These are phyloP conservation scores for Opeltia flavorubescens DNA, from an alignment of 495 filamentous ascomycete genomes.

Conservation along the genomic window DNA sequence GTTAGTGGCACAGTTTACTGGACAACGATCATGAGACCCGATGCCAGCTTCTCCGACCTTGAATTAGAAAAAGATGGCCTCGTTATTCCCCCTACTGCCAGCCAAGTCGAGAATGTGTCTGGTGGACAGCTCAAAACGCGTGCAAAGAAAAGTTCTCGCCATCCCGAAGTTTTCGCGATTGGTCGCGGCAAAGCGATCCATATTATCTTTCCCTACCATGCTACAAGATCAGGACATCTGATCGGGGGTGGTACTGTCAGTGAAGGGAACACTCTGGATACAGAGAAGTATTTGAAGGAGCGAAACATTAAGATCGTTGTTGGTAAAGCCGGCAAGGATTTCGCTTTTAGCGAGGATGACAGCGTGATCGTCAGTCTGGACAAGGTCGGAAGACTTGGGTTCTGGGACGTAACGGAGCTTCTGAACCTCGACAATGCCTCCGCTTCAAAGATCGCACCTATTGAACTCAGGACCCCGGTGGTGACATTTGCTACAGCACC, in stretches of 20 bases:
- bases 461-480: constrained; percentile 65
- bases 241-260: constrained; percentile 34
- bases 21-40: constrained; percentile 55
- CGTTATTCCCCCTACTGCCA: constrained; percentile 64
- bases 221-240: constrained; percentile 36
- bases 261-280: constrained; percentile 58
- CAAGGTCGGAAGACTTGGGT: constrained; percentile 84
- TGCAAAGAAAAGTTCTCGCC: constrained; percentile 72
- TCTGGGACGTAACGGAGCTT: constrained; percentile 87
- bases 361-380: constrained; percentile 87
- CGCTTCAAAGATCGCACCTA: constrained; percentile 36
- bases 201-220: constrained; percentile 70
- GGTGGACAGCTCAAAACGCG: constrained; percentile 92
- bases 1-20: constrained; percentile 92
- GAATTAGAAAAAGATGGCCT: constrained; percentile 65
- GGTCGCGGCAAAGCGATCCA: constrained; percentile 92
- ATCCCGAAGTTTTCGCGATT: constrained; percentile 86
- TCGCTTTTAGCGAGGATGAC: constrained; percentile 93
- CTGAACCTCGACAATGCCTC: constrained; percentile 41
- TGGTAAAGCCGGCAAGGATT: constrained; percentile 97
- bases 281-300: constrained; percentile 71
- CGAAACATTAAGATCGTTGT: constrained; percentile 83
- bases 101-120: constrained; percentile 62
- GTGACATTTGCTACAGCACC: constrained; percentile 65
- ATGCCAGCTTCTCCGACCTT: constrained; percentile 59